These are phyloP conservation scores for Cornus suecica DNA, from an alignment of 148 eudicot species.

Conservation along the genomic window DNA sequence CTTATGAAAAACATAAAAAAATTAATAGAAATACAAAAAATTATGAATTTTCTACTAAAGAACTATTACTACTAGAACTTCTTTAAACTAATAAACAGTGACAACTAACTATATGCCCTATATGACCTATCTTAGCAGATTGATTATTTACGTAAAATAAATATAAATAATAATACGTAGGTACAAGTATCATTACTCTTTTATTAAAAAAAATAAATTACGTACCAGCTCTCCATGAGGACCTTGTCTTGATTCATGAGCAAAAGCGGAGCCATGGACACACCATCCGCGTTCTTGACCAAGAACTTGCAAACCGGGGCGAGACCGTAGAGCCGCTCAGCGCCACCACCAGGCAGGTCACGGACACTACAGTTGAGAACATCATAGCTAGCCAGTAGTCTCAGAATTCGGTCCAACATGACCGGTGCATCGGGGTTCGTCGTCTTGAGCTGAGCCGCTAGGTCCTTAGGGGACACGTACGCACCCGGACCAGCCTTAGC, in stretches of 20 bases:
- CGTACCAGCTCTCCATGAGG: conserved; percentile 89
- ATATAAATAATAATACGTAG: too few relatives aligned
- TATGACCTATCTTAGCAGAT: too few relatives aligned
- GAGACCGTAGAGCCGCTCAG: conserved; percentile 63
- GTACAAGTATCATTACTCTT: too few relatives aligned
- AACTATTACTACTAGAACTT: too few relatives aligned
- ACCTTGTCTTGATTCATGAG: conserved; percentile 90
- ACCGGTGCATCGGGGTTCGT: conserved; percentile 61
- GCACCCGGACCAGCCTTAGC: conserved; percentile 59
- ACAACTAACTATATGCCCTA: too few relatives aligned
- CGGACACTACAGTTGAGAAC: conserved; percentile 45
- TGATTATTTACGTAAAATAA: too few relatives aligned
- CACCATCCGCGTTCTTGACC: conserved; percentile 74
- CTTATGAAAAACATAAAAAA: too few relatives aligned
- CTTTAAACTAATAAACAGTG: too few relatives aligned
- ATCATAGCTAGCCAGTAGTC: conserved; percentile 67
- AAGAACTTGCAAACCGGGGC: conserved; percentile 76
- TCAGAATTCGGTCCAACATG: conserved; percentile 81
- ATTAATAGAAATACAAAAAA: too few relatives aligned
- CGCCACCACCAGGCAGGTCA: conserved; percentile 41
- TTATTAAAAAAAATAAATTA: too few relatives aligned
- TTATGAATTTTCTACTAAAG: too few relatives aligned
- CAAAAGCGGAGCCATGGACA: conserved; percentile 54
- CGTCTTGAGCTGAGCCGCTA: conserved; percentile 59
- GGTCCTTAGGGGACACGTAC: conserved; percentile 53